Percentiles rank a stretch among this genome's conserved stretches.
These are phyloP conservation scores for Kwoniella newhampshirensis DNA, from an alignment of 768 basidiomycete genomes.

Conservation along the genomic window DNA sequence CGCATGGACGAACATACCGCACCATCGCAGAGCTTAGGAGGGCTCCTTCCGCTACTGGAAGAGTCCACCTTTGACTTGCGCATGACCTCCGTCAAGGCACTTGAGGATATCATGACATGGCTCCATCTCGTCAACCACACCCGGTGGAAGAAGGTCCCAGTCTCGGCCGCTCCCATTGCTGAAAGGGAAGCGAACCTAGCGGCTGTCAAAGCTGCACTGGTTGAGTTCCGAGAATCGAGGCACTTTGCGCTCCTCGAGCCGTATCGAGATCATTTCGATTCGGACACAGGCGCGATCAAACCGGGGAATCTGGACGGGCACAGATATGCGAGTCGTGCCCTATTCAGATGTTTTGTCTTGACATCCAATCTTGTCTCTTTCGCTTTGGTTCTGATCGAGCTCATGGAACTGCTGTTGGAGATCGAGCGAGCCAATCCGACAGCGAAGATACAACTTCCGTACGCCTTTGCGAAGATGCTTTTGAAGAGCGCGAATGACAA, in stretches of 20 bases:
- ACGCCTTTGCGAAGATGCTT: conserved; percentile 54
- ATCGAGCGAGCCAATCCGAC: conserved; percentile 54
- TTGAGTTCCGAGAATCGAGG: conserved; percentile 35
- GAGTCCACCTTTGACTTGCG: conserved; percentile 41
- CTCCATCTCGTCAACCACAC: conserved; percentile 46
- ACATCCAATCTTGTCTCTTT: conserved; percentile 57
- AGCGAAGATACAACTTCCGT: conserved; percentile 60
- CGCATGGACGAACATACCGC: conserved; percentile 24
- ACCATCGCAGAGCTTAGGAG: conserved; percentile 34
- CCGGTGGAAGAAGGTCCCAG: conserved; percentile 35
- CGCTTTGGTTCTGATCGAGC: conserved; percentile 52
- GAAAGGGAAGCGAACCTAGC: conserved; percentile 30
- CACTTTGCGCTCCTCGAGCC: conserved; percentile 57
- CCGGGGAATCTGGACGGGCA: conserved; percentile 9
- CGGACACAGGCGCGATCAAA: conserved; percentile 30
- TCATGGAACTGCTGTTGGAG: conserved; percentile 55
- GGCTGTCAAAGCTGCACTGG: conserved; percentile 26
- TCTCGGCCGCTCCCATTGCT: conserved; percentile 17
- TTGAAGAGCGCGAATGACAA: conserved; percentile 44
- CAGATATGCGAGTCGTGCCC: conserved; percentile 47
- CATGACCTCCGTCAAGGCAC: conserved; percentile 19
- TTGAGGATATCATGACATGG: conserved; percentile 46
- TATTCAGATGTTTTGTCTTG: conserved; percentile 61
- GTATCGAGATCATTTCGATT: conserved; percentile 55
- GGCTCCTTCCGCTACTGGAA: conserved; percentile 49